Conservation (phyloP, 371 early-diverging fungal species). For the Smittium culicis region DNA sequence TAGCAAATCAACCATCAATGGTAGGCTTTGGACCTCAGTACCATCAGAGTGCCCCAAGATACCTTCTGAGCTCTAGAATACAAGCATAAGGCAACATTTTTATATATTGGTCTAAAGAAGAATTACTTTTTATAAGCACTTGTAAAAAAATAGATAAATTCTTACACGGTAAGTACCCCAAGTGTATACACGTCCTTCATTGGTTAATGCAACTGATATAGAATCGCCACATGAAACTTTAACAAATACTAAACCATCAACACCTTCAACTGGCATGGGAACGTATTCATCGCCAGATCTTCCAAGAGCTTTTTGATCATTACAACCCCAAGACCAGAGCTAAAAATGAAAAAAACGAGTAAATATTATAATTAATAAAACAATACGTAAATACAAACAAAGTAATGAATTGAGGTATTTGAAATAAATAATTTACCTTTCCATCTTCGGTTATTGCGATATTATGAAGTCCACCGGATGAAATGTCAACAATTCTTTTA, state of each 20-base stretch:
- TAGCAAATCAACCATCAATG: constrained; percentile 39
- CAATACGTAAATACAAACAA: neutral
- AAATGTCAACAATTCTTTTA: constrained; percentile 51
- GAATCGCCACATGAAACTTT: constrained; percentile 90
- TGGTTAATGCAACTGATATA: constrained; percentile 74
- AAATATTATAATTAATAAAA: neutral
- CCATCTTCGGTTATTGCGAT: constrained; percentile 64
- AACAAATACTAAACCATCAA: constrained; percentile 58
- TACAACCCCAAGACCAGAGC: constrained; percentile 93
- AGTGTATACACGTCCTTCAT: constrained; percentile 69
- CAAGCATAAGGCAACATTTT: no score
- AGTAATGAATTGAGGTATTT: neutral
- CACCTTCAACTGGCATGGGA: constrained; percentile 41
- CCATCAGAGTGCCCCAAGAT: constrained; percentile 50
- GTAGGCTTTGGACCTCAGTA: constrained; percentile 48
- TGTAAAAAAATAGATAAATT: neutral
- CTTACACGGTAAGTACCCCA: constrained; percentile 85
- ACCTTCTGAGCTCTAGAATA: constrained; percentile 36
- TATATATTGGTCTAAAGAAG: neutral
- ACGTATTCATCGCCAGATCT: constrained; percentile 64
- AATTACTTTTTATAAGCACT: neutral
- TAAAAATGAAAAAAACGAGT: neutral
- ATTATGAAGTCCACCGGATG: constrained; percentile 82
- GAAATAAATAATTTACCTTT: constrained; percentile 15
- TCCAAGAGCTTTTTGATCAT: constrained; percentile 96